A percentile compares a stretch with the other conserved stretches of the same genome.
Evolutionary conservation across 2,329 filamentous ascomycete species (phyloP).

Genomic region (Neofusicoccum laricinum): DNA sequence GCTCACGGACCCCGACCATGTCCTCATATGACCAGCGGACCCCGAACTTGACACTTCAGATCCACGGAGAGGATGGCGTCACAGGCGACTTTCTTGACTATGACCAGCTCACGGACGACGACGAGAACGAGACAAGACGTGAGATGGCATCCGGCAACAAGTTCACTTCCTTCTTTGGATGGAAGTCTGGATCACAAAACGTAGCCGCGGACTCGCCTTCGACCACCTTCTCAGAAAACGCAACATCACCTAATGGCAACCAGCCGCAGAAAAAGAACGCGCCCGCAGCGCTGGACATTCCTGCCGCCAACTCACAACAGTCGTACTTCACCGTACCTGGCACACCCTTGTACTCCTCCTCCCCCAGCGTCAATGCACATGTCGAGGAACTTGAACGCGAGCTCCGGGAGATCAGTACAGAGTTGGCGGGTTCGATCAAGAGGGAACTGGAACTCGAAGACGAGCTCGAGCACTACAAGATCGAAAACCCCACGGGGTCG

Average conservation of each 20-base stretch:
- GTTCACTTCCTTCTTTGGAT: conserved; percentile 66
- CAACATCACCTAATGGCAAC: conserved; percentile 54
- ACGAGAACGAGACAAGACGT: conserved; percentile 17
- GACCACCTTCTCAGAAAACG: conserved; percentile 59
- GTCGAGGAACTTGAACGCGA: conserved; percentile 92
- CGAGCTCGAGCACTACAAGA: conserved; percentile 80
- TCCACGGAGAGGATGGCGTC: conserved; percentile 30
- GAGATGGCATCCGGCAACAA: conserved; percentile 45
- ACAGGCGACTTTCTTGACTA: conserved; percentile 37
- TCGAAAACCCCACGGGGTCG: conserved; percentile 61
- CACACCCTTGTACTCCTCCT: conserved; percentile 44
- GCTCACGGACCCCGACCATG: conserved; percentile 37
- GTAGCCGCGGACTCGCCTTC: conserved; percentile 56
- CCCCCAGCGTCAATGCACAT: conserved; percentile 52
- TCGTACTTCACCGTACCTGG: conserved; percentile 47
- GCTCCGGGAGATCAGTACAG: conserved; percentile 85
- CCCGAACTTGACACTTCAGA: conserved; percentile 31
- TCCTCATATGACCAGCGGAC: conserved; percentile 31
- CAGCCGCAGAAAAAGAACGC: conserved; percentile 28
- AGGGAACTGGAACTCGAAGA: conserved; percentile 97
- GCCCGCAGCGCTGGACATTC: conserved; percentile 50
- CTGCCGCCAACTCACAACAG: conserved; percentile 45
- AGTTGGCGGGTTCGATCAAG: conserved; percentile 88
- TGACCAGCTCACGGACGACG: conserved; percentile 27
- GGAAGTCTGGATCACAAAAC: conserved; percentile 56